Conservation (phyloP, 2,329 filamentous ascomycete species). For the Cladorrhinum sp. region DNA sequence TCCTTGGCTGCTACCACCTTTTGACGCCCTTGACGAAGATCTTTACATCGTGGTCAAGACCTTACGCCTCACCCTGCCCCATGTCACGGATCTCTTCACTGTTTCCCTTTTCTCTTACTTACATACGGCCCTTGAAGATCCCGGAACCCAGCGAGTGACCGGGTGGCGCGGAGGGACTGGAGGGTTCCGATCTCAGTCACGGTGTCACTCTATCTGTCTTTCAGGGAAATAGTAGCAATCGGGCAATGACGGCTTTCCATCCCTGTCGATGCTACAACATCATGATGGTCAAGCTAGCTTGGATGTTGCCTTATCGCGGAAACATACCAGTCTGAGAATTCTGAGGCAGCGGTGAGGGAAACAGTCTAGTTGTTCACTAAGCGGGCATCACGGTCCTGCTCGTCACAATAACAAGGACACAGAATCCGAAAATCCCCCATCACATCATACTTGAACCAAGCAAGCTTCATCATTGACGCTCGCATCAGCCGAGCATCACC, state of each 20-base stretch:
- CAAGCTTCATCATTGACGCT: background rate
- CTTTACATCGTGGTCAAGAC: background rate
- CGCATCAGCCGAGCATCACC: background rate
- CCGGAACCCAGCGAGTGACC: constrained; percentile 10
- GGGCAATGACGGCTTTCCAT: background rate
- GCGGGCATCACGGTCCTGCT: no score
- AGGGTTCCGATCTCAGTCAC: background rate
- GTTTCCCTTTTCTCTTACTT: constrained; percentile 14
- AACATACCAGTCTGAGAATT: background rate
- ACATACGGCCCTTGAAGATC: constrained; percentile 13
- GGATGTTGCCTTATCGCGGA: background rate
- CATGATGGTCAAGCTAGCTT: no score
- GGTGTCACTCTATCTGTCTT: background rate
- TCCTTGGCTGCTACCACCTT: background rate
- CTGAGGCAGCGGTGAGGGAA: background rate
- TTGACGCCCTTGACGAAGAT: background rate
- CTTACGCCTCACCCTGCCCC: background rate
- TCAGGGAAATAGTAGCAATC: background rate
- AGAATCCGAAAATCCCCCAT: background rate
- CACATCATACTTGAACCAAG: background rate
- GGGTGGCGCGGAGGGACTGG: background rate
- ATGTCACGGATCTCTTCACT: background rate
- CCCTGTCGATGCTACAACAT: no score
- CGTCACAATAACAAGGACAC: background rate
- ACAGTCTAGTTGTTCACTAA: background rate